Conservation (phyloP, 1,284 basidiomycete genomes). For the Gyrodon tennesseensis region DNA sequence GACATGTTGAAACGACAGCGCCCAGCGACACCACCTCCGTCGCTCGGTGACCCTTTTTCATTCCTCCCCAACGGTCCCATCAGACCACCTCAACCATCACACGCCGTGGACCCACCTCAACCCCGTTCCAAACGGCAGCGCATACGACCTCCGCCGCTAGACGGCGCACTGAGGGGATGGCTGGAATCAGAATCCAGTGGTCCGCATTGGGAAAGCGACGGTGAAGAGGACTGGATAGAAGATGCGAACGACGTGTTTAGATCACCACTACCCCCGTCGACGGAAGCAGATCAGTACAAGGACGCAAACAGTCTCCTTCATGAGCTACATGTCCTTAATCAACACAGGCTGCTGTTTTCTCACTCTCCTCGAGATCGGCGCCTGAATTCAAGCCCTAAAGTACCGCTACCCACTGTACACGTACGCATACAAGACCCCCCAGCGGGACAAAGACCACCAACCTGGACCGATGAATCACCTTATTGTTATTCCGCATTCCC, state of each 20-base stretch:
- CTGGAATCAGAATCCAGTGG: slow-evolving; percentile 34
- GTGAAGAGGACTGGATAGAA: slow-evolving; percentile 45
- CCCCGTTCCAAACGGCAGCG: slow-evolving; percentile 50
- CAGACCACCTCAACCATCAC: slow-evolving; percentile 32
- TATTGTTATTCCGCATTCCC: slow-evolving; percentile 10
- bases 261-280: slow-evolving; percentile 12
- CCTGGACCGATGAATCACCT: slow-evolving; percentile 12
- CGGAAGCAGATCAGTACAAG: slow-evolving; percentile 50
- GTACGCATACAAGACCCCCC: slow-evolving; percentile 7
- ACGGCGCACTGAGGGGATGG: slow-evolving; percentile 51
- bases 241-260: slow-evolving; percentile 32
- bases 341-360: slow-evolving; percentile 58
- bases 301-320: slow-evolving; percentile 62
- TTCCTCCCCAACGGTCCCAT: slow-evolving; percentile 38
- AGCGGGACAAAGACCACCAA: slow-evolving; percentile 9
- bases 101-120: slow-evolving; percentile 30
- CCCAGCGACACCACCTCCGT: slow-evolving; percentile 53
- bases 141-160: slow-evolving; percentile 50
- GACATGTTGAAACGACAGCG: slow-evolving; percentile 70
- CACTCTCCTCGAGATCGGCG: slow-evolving; percentile 24
- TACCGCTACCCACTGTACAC: slow-evolving; percentile 4
- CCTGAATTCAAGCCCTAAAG: slow-evolving; percentile 3
- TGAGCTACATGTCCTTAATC: slow-evolving; percentile 65
- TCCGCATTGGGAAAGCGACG: slow-evolving; percentile 36
- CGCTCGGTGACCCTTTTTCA: slow-evolving; percentile 45